These are phyloP conservation scores for Blastocystis sp. DNA, from an alignment of 352 stramenopile genomes.

Conservation along the genomic window DNA sequence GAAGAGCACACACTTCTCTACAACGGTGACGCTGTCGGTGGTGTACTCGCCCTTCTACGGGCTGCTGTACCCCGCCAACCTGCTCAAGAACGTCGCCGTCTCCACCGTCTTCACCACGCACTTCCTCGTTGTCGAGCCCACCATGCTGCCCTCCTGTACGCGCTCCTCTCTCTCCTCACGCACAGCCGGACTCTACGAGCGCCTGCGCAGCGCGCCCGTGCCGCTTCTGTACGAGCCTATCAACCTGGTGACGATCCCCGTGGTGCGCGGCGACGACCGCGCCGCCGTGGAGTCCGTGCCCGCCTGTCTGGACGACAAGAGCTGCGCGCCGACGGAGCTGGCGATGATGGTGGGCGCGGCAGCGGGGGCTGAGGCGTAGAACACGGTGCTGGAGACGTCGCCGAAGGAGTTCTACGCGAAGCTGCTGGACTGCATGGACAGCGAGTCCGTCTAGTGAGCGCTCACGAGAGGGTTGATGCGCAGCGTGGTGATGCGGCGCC, in stretches of 20 bases:
- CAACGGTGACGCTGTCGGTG: background rate
- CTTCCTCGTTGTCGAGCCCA: slow-evolving; percentile 34
- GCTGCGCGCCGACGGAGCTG: background rate
- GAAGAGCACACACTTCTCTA: background rate
- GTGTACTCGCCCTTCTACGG: slow-evolving; percentile 36
- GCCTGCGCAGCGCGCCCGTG: slow-evolving; percentile 2
- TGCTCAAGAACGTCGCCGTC: slow-evolving; percentile 38
- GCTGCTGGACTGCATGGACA: background rate
- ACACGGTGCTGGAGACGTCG: background rate
- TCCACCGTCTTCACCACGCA: slow-evolving; percentile 60
- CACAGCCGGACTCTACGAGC: slow-evolving; percentile 7
- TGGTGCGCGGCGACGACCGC: background rate
- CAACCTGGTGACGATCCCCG: slow-evolving; percentile 27
- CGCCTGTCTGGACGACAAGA: slow-evolving; percentile 3
- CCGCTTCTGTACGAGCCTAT: slow-evolving; percentile 33
- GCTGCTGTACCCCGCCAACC: slow-evolving; percentile 32
- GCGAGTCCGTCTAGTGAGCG: background rate
- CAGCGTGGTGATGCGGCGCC: slow-evolving; percentile 49
- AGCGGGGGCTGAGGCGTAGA: background rate
- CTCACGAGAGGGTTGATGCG: background rate
- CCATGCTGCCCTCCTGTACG: slow-evolving; percentile 21
- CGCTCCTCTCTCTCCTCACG: background rate
- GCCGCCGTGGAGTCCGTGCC: background rate
- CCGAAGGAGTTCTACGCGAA: background rate
- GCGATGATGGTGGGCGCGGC: background rate